A percentile compares a stretch with the other conserved stretches of the same genome.
phyloP scores from a whole-genome alignment of 345 rosid species.

The Syzygium oleosum region DNA sequence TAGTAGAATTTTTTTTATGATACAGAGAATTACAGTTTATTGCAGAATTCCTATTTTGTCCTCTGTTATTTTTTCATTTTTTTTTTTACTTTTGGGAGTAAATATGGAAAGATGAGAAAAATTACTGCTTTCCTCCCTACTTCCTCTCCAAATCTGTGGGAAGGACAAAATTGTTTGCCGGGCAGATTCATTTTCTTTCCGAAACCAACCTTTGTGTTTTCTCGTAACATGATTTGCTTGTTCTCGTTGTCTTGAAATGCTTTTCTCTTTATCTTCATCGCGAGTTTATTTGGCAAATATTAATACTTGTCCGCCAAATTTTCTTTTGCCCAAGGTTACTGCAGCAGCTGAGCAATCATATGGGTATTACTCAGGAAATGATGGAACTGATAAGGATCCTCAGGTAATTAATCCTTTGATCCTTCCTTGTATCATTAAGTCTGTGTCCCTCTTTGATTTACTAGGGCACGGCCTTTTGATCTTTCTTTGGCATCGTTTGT shows the following conservation, averaged over 20 bases:
- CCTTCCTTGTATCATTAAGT: neutral
- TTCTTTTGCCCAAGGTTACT: constrained; percentile 28
- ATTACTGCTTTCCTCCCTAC: neutral
- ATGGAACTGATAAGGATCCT: constrained; percentile 82
- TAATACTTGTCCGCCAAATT: neutral
- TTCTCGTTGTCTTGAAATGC: neutral
- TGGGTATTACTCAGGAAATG: constrained; percentile 77
- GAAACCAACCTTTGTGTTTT: neutral
- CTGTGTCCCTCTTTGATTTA: neutral
- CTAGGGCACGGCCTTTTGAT: neutral
- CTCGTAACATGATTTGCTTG: neutral
- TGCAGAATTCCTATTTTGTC: neutral
- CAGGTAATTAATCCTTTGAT: constrained; percentile 44
- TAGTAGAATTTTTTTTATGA: neutral
- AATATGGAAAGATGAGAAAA: neutral
- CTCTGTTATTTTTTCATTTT: neutral
- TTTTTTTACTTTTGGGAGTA: neutral
- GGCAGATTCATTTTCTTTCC: neutral
- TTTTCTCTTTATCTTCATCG: neutral
- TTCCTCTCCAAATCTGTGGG: neutral
- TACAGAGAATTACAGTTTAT: neutral
- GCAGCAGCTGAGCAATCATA: constrained; percentile 57
- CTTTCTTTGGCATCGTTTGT: neutral
- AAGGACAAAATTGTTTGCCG: neutral
- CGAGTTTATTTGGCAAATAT: neutral